Evolutionary conservation across 1,139 yeast species (phyloP), one percentile per base, ranked within the genome.

Genomic region (Geotrichum histeridarum): DNA sequence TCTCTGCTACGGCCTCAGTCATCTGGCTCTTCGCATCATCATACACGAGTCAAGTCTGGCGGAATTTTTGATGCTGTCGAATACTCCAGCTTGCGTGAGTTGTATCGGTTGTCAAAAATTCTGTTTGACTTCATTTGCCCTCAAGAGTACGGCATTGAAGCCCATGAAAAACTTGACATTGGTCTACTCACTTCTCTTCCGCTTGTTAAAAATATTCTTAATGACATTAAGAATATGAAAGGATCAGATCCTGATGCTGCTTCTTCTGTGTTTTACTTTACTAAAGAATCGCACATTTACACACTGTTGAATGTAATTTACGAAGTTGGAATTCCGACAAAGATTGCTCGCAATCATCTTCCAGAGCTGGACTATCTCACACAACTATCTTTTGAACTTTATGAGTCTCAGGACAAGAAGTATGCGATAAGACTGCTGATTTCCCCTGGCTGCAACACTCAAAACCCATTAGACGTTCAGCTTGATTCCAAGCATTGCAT

Each of bases 381-480:
- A 0, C 99, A 93, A 67, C 90, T 93, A 63, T 88, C 85, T n/a
- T 93, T 93, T 72, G 99, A 93, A 70, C 72, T 93, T 27, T 93
- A 89, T 67, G 99, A 94, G 69, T 79, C 87, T 41, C 72, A 64
- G 42, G 69, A 65, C 42, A 90, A 90, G 72, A 86, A 86, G 63
- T 95, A 89, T 68, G 84, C 96, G 1, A 84, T 93, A 52, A 79
- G 98, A 64, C 77, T 93, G 59, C 85, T 94, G 15, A 77, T 93
- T 62, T 87, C 96, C 1, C 98, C 99, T 0, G 99, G 99, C 35
- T 93, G 99, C 70, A 97, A 93, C 70, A 91, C 98, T 0, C 96
- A 90, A 65, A 96, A 91, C 70, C 99, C 99, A 14, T 77, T 93
- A 60, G 99, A 93, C 72, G 96, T 94, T 45, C 96, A 91, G 70